Conservation (phyloP, 306 rosid species). For the Adenanthera pavonina region DNA sequence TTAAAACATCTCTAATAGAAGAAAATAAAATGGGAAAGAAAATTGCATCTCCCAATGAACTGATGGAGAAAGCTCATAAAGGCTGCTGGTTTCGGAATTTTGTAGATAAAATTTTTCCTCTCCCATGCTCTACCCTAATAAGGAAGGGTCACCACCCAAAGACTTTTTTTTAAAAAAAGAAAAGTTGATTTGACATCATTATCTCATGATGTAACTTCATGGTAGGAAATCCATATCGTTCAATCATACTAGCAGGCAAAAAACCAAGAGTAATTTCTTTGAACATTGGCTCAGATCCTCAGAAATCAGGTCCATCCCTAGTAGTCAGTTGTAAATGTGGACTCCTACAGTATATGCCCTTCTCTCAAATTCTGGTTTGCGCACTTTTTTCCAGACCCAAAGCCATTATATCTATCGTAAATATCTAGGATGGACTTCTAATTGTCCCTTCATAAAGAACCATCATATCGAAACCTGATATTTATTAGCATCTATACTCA, state of each 20-base stretch:
- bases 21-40: background rate
- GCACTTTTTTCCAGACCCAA: background rate
- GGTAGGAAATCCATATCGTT: background rate
- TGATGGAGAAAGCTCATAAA: conserved; percentile 21
- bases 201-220: background rate
- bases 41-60: conserved; percentile 23
- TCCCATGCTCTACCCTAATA: background rate
- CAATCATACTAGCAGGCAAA: background rate
- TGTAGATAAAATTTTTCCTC: background rate
- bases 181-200: background rate
- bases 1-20: conserved; percentile 29
- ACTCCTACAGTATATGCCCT: background rate
- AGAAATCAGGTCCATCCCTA: background rate
- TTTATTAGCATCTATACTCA: background rate
- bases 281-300: background rate
- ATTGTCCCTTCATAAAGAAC: background rate
- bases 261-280: background rate
- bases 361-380: conserved; percentile 1
- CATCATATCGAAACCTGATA: background rate
- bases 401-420: background rate
- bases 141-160: background rate
- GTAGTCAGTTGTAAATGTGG: background rate
- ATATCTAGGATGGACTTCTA: background rate
- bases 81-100: conserved; percentile 1
- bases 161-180: background rate